These are phyloP conservation scores for Helicocarpus griseus DNA, from an alignment of 2,329 filamentous ascomycete genomes.

Conservation along the genomic window DNA sequence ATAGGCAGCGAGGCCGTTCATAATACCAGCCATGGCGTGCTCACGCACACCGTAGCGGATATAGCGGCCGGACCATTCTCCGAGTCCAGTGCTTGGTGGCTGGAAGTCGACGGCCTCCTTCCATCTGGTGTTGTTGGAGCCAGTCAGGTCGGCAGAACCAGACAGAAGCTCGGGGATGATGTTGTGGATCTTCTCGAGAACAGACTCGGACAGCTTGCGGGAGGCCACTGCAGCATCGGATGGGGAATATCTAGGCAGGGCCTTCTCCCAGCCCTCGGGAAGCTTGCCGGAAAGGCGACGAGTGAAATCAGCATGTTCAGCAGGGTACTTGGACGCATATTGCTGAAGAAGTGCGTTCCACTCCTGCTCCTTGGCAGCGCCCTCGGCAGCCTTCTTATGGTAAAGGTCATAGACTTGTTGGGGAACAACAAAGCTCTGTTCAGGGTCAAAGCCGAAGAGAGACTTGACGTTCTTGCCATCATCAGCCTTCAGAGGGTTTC, in stretches of 20 bases:
- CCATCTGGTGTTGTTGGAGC: conserved; percentile 97
- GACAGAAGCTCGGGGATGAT: conserved; percentile 83
- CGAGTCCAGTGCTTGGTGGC: conserved; percentile 73
- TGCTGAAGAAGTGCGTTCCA: conserved; percentile 91
- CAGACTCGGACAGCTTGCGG: conserved; percentile 91
- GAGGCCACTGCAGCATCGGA: conserved; percentile 77
- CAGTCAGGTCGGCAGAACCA: conserved; percentile 94
- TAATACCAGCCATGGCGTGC: conserved; percentile 43
- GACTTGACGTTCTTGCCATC: conserved; percentile 89
- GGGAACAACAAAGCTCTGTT: conserved; percentile 84
- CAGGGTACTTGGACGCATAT: conserved; percentile 69
- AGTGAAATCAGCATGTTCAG: conserved; percentile 68
- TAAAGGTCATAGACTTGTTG: conserved; percentile 91
- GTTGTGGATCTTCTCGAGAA: conserved; percentile 77
- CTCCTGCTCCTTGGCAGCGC: conserved; percentile 81
- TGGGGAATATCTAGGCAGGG: conserved; percentile 81
- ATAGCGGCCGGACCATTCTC: conserved; percentile 85
- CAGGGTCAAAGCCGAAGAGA: conserved; percentile 93
- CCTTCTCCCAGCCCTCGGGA: conserved; percentile 93
- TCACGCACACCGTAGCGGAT: conserved; percentile 46
- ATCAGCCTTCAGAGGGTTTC: conserved; percentile 87
- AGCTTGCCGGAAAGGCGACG: conserved; percentile 76
- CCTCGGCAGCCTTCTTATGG: conserved; percentile 71
- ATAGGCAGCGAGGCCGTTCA: conserved; percentile 80
- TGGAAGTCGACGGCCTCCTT: conserved; percentile 98